Evolutionary conservation across 306 rosid genomes (phyloP).

Genomic region (Phaseolus lunatus): DNA sequence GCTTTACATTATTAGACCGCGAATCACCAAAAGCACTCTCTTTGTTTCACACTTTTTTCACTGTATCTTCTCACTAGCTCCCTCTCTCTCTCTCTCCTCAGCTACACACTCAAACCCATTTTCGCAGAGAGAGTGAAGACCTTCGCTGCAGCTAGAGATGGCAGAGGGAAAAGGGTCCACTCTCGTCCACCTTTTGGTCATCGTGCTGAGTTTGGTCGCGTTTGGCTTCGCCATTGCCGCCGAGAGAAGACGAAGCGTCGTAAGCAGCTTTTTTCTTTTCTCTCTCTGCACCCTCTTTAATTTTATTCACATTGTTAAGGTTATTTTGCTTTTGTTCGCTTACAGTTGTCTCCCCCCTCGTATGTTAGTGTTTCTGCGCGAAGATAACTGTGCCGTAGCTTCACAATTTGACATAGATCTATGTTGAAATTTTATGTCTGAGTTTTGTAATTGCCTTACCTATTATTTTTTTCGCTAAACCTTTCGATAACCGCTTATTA

Average conservation of each 20-base stretch:
- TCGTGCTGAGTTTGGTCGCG: slow-evolving; percentile 78
- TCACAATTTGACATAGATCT: slow-evolving; percentile 16
- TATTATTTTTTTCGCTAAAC: background rate
- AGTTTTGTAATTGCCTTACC: background rate
- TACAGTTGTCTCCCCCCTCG: background rate
- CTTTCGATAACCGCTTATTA: background rate
- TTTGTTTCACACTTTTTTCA: slow-evolving; percentile 8
- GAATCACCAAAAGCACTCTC: slow-evolving; percentile 21
- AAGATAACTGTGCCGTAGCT: background rate
- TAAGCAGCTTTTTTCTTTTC: slow-evolving; percentile 41
- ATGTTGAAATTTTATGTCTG: background rate
- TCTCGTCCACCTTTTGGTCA: slow-evolving; percentile 77
- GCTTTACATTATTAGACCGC: slow-evolving; percentile 6
- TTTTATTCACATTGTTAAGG: background rate
- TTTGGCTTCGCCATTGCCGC: slow-evolving; percentile 99
- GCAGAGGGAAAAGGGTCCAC: slow-evolving; percentile 88
- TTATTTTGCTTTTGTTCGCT: background rate
- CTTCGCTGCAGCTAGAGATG: slow-evolving; percentile 43
- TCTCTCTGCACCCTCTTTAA: background rate
- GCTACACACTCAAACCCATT: background rate
- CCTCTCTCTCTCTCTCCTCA: background rate
- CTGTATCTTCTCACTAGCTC: background rate
- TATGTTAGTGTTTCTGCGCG: background rate
- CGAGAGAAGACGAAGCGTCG: slow-evolving; percentile 87
- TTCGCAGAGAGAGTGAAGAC: background rate